Conservation (phyloP, 1,284 basidiomycete genomes). For the Cystodermella granulosa region DNA sequence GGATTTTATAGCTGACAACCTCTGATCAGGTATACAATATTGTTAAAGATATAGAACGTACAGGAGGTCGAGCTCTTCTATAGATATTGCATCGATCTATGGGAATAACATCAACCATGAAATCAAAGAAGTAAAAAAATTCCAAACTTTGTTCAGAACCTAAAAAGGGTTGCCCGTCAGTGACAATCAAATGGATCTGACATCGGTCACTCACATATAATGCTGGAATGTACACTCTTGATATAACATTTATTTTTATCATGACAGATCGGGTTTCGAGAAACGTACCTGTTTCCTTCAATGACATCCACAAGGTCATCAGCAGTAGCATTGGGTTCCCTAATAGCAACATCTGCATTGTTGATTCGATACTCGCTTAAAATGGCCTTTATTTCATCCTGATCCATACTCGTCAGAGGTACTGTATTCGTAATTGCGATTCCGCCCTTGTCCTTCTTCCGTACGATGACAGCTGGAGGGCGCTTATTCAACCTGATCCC, state of each 20-base stretch:
- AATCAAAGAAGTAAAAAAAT: background rate
- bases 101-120: conserved; percentile 23
- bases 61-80: conserved; percentile 95
- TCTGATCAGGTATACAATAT: conserved; percentile 3
- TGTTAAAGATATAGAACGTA: conserved; percentile 35
- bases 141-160: conserved; percentile 70
- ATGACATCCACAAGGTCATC: conserved; percentile 98
- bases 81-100: conserved; percentile 96
- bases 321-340: conserved; percentile 87
- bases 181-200: conserved; percentile 3
- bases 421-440: conserved; percentile 93
- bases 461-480: conserved; percentile 83
- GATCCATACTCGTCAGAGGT: conserved; percentile 93
- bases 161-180: conserved; percentile 23
- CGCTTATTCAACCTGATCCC: conserved; percentile 95
- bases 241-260: conserved; percentile 9
- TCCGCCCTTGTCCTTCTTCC: conserved; percentile 93
- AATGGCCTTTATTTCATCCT: conserved; percentile 95
- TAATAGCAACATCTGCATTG: conserved; percentile 91
- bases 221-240: conserved; percentile 88
- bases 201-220: conserved; percentile 62
- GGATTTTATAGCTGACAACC: conserved; percentile 73
- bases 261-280: background rate
- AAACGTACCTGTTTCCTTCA: conserved; percentile 76
- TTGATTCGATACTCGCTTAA: conserved; percentile 86